A percentile compares a stretch with the other conserved stretches of the same genome.
These are phyloP conservation scores for Fusarium nodosum DNA, from an alignment of 2,329 filamentous ascomycete species.

Conservation along the genomic window DNA sequence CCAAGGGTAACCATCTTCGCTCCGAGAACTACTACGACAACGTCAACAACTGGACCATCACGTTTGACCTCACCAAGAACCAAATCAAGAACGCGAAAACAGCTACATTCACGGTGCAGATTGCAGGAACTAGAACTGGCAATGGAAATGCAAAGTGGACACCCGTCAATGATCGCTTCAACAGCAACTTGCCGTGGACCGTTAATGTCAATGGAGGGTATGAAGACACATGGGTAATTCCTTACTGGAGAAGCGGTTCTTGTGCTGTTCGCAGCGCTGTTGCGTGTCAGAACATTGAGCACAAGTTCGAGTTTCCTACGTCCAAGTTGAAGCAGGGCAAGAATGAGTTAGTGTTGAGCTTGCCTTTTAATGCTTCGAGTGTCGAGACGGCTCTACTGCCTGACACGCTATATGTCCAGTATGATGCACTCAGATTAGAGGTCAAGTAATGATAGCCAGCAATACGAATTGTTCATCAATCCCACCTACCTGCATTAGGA, in stretches of 20 bases:
- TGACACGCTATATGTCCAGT: constrained; percentile 70
- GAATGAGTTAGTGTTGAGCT: constrained; percentile 68
- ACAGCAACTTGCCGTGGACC: constrained; percentile 42
- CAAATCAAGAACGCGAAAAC: constrained; percentile 54
- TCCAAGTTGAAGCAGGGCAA: constrained; percentile 60
- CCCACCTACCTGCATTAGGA: too few relatives aligned
- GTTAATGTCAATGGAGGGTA: constrained; percentile 55
- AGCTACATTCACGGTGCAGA: constrained; percentile 41
- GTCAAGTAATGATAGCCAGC: constrained; percentile 47
- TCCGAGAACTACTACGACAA: constrained; percentile 58
- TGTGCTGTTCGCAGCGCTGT: constrained; percentile 71
- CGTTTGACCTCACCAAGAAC: constrained; percentile 60
- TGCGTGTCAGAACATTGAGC: constrained; percentile 70
- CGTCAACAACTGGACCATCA: constrained; percentile 70
- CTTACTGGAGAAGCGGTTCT: constrained; percentile 59
- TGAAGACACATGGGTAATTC: constrained; percentile 67
- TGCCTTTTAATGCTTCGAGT: constrained; percentile 71
- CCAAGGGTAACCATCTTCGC: constrained; percentile 62
- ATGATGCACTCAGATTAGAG: constrained; percentile 72
- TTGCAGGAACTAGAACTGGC: constrained; percentile 30
- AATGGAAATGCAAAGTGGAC: constrained; percentile 44
- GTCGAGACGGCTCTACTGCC: constrained; percentile 69
- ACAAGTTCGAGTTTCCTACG: constrained; percentile 68
- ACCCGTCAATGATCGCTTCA: constrained; percentile 9
- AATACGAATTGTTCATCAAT: neutral